Conservation (phyloP, 139 green algal genomes). For the Chlamydomonas sphaeroides region DNA sequence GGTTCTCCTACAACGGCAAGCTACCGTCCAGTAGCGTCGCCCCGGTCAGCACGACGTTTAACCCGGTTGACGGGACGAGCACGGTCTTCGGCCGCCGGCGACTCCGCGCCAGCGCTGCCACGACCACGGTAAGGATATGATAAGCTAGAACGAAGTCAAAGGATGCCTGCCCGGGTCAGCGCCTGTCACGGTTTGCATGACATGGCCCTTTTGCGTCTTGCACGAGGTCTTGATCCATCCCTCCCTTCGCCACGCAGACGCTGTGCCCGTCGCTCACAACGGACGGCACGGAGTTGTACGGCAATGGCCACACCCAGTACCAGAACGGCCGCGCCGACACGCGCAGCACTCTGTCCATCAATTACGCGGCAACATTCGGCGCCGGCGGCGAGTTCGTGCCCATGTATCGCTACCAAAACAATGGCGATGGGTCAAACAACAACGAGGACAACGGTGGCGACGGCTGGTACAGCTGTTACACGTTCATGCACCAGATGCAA, state of each 20-base stretch:
- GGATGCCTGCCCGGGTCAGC: too few relatives aligned
- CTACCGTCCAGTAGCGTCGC: too few relatives aligned
- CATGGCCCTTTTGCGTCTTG: too few relatives aligned
- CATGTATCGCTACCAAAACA: conserved; percentile 45
- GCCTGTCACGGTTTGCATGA: too few relatives aligned
- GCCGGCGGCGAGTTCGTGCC: not conserved
- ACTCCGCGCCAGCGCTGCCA: too few relatives aligned
- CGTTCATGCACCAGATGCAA: conserved; percentile 33
- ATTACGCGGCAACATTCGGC: not conserved
- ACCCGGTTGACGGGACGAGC: too few relatives aligned
- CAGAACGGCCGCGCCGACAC: conserved; percentile 27
- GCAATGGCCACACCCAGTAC: conserved; percentile 28
- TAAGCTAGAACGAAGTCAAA: too few relatives aligned
- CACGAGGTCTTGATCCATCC: too few relatives aligned
- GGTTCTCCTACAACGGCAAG: conserved; percentile 30
- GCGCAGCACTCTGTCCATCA: not conserved
- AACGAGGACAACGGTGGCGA: conserved; percentile 35
- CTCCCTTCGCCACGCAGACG: too few relatives aligned
- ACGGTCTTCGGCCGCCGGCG: too few relatives aligned
- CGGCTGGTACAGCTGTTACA: conserved; percentile 42
- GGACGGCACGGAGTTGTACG: conserved; percentile 8
- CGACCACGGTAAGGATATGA: too few relatives aligned
- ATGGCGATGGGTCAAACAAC: conserved; percentile 43
- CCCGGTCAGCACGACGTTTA: too few relatives aligned
- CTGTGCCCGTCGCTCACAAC: conserved; percentile 29